Percentiles rank a stretch among this genome's conserved stretches.
Evolutionary conservation across 805 yeast genomes (phyloP).

Genomic region (Lipomyces orientalis): DNA sequence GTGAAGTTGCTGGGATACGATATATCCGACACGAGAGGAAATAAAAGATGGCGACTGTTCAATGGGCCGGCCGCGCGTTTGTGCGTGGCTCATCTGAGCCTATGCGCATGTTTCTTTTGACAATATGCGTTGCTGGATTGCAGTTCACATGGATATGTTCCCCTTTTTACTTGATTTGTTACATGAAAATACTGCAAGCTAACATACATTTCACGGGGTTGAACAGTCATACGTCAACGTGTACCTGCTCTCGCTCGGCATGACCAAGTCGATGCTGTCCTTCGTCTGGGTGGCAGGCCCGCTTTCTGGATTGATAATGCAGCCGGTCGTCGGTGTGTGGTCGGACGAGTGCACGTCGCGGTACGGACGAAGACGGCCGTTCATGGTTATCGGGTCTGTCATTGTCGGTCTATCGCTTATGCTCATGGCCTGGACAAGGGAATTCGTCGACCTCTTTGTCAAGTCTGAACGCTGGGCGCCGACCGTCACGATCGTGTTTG

Average conservation of each 20-base stretch:
- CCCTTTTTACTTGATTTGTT: neutral
- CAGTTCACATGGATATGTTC: conserved; percentile 67
- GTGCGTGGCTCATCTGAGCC: conserved; percentile 37
- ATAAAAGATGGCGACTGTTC: conserved; percentile 1
- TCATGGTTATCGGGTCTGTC: conserved; percentile 60
- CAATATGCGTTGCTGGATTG: conserved; percentile 61
- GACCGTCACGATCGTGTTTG: conserved; percentile 50
- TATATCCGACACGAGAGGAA: neutral
- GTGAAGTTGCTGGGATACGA: neutral
- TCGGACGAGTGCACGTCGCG: conserved; percentile 57
- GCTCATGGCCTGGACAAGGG: conserved; percentile 54
- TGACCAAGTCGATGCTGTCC: conserved; percentile 60
- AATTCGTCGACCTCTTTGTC: conserved; percentile 51
- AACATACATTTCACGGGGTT: conserved; percentile 29
- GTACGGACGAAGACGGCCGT: conserved; percentile 64
- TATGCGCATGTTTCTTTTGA: conserved; percentile 53
- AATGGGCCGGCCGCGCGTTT: conserved; percentile 35
- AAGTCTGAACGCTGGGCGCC: conserved; percentile 38
- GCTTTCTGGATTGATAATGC: conserved; percentile 66
- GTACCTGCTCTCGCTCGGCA: conserved; percentile 61
- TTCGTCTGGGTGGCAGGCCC: conserved; percentile 75
- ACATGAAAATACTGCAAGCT: neutral
- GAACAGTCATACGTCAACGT: conserved; percentile 43
- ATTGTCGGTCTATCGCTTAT: conserved; percentile 55
- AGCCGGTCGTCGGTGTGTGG: conserved; percentile 65